Evolutionary conservation across 164 flowering plant genomes (phyloP), one percentile per base, ranked within the genome.

Genomic region (Stephania cephalantha): DNA sequence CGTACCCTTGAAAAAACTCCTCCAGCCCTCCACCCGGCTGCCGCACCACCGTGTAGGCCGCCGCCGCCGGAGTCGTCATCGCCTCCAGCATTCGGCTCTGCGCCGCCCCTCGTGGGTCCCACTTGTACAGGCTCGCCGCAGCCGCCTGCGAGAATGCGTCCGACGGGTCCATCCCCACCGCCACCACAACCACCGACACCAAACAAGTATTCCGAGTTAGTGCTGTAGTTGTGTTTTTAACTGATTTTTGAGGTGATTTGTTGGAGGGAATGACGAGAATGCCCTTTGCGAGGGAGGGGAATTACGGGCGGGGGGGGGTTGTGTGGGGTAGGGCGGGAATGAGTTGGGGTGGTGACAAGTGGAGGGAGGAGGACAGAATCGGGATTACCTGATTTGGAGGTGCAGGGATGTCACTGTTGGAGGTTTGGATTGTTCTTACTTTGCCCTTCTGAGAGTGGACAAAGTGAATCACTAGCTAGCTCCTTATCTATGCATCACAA

Each of bases 1-100:
- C 97, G 69, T 90, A 96, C 5, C 88, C 88, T 66, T 91, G 93
- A 64, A 96, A 91, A 73, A 96, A 71, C 29, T 92, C 97, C 83
- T 92, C 97, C 67, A 95, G 76, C 9, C 97, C 97, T 2, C 87
- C 25, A 3, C 69, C 9, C 70, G 85, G 80, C 75, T 87, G 68
- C 42, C 42, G 42, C 42, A 35, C 42, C 50, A 52, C 53, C 12
- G 66, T 4, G 71, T 50, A 76, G 6, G 74, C 74, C 71, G 73
- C 53, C n/a, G 55, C 46, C 9, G 73, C 7, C 12, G 73, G 73
- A 0, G 45, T 29, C 52, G 73, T 30, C 0, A 68, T 61, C 74
- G 72, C 82, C 9, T 69, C 82, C 9, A 72, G 67, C 10, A 73
- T 50, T 18, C 53, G 78, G 46, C 44, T n/a, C 7, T 69, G 67